These are phyloP conservation scores for Cercophora samala DNA, from an alignment of 495 filamentous ascomycete genomes.

Conservation along the genomic window DNA sequence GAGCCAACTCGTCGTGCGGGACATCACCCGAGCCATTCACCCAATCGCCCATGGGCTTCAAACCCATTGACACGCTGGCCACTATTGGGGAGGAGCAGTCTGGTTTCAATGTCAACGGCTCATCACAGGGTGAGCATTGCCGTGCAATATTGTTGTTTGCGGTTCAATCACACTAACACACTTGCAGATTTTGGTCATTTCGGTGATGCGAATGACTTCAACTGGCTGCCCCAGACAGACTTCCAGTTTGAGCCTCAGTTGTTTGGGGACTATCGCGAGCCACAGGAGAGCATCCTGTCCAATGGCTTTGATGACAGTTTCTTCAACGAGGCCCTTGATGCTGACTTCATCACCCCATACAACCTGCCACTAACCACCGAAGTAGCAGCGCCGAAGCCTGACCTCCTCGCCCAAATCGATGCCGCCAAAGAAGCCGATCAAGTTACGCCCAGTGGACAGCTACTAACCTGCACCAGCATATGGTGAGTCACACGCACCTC, in stretches of 20 bases:
- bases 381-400: conserved; percentile 55
- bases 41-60: conserved; percentile 54
- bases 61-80: conserved; percentile 56
- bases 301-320: conserved; percentile 31
- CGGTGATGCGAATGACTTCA: conserved; percentile 48
- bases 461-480: conserved; percentile 84
- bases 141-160: background rate
- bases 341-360: conserved; percentile 73
- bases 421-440: conserved; percentile 65
- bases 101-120: background rate
- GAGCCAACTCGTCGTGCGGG: conserved; percentile 73
- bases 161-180: conserved; percentile 12
- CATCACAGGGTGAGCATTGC: conserved; percentile 8
- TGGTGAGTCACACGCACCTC: conserved; percentile 59
- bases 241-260: conserved; percentile 88
- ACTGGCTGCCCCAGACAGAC: conserved; percentile 80
- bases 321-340: conserved; percentile 71
- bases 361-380: conserved; percentile 55
- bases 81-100: conserved; percentile 55
- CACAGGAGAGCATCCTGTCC: conserved; percentile 66
- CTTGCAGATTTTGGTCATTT: conserved; percentile 36
- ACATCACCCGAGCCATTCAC: conserved; percentile 55
- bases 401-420: conserved; percentile 72
- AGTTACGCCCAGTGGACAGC: conserved; percentile 54
- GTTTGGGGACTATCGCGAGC: conserved; percentile 91